Conservation (phyloP, 768 basidiomycete species). For the Suillus hirtellus region DNA sequence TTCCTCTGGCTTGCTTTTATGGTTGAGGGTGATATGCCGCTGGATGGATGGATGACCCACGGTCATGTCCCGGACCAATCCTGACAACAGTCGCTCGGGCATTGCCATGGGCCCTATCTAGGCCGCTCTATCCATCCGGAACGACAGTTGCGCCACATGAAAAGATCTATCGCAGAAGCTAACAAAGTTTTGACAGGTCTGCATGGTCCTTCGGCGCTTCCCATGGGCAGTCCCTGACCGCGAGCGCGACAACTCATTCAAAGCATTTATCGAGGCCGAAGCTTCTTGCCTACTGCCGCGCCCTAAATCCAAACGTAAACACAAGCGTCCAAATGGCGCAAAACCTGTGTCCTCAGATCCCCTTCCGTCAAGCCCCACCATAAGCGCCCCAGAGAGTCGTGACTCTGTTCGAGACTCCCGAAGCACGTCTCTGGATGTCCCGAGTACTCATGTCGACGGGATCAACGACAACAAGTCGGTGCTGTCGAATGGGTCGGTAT, state of each 20-base stretch:
- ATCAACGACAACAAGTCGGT: constrained; percentile 19
- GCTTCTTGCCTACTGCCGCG: constrained; percentile 64
- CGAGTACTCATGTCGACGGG: not conserved
- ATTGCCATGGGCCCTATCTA: not conserved
- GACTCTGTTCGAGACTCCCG: not conserved
- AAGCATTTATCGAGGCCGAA: constrained; percentile 89
- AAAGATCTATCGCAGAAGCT: not conserved
- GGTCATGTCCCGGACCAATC: not conserved
- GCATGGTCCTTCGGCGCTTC: constrained; percentile 96
- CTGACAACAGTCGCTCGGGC: not conserved
- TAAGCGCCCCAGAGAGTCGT: constrained; percentile 21
- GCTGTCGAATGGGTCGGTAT: constrained; percentile 11
- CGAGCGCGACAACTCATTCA: constrained; percentile 90
- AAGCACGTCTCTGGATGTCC: not conserved
- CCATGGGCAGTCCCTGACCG: constrained; percentile 98
- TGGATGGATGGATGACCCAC: not conserved
- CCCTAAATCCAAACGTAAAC: constrained; percentile 13
- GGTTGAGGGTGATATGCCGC: not conserved
- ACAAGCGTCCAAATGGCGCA: constrained; percentile 11
- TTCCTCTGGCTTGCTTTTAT: not conserved
- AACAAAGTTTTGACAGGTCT: constrained; percentile 36
- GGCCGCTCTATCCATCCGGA: constrained; percentile 5
- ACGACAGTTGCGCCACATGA: not conserved
- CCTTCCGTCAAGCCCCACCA: not conserved
- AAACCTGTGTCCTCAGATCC: not conserved